Conservation (phyloP, 331 rosid species). For the Prunus yedoensis region DNA sequence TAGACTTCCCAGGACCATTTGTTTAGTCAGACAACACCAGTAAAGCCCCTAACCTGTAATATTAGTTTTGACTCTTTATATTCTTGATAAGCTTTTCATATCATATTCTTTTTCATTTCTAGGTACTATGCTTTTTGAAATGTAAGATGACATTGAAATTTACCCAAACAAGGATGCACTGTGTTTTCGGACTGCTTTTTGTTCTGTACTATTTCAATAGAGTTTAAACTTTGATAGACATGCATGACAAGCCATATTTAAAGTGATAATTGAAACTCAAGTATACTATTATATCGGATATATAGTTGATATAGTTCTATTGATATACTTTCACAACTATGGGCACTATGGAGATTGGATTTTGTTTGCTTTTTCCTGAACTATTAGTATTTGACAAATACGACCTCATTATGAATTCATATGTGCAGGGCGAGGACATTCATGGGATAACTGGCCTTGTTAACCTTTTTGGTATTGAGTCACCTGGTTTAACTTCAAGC, state of each 20-base stretch:
- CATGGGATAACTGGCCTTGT: constrained; percentile 76
- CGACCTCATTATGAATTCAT: constrained; percentile 5
- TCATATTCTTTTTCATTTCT: too few species aligned
- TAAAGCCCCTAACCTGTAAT: too few species aligned
- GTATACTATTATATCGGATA: too few species aligned
- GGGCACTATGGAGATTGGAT: background rate
- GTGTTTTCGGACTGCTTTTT: background rate
- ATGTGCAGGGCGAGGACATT: constrained; percentile 72
- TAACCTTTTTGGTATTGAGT: constrained; percentile 87
- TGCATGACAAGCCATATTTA: background rate
- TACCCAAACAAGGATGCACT: too few species aligned
- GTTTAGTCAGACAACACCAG: too few species aligned
- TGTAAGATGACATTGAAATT: background rate
- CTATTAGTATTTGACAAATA: background rate
- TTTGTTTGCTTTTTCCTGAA: background rate
- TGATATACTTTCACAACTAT: background rate
- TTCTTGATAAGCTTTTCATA: too few species aligned
- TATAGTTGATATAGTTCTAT: background rate
- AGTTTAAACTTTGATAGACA: background rate
- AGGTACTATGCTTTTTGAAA: background rate
- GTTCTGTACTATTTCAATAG: background rate
- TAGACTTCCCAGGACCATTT: too few species aligned
- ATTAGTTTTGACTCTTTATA: too few species aligned
- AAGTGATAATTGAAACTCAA: too few species aligned
- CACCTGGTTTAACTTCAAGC: constrained; percentile 92